A percentile compares a stretch with the other conserved stretches of the same genome.
These are phyloP conservation scores for Apiotrichum domesticum DNA, from an alignment of 1,284 basidiomycete species.

Conservation along the genomic window DNA sequence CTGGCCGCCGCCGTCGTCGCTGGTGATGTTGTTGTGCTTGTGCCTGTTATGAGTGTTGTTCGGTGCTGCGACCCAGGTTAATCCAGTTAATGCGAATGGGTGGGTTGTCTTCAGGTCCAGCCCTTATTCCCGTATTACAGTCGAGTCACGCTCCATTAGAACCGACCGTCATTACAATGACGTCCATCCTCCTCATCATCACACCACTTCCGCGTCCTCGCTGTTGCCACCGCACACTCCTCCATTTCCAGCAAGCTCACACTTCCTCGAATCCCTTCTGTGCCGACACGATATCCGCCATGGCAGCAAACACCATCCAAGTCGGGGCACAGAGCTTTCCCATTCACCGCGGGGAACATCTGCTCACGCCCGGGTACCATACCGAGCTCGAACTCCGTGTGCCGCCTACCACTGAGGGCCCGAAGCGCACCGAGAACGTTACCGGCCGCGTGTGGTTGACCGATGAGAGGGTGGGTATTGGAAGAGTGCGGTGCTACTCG, in stretches of 20 bases:
- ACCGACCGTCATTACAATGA: no score
- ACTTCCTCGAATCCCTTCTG: neutral
- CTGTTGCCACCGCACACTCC: neutral
- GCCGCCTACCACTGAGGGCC: conserved; percentile 38
- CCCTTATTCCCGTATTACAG: no score
- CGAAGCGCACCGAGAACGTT: conserved; percentile 31
- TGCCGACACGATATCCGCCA: neutral
- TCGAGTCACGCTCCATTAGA: no score
- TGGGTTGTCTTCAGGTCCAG: no score
- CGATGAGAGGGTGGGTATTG: conserved; percentile 31
- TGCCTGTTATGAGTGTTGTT: no score
- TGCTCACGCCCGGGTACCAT: conserved; percentile 25
- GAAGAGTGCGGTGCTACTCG: neutral
- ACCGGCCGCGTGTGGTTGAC: conserved; percentile 38
- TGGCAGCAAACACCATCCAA: conserved; percentile 15
- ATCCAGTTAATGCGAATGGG: no score
- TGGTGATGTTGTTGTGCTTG: no score
- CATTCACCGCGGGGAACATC: conserved; percentile 24
- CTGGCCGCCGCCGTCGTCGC: no score
- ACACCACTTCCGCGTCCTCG: no score
- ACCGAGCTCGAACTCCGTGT: conserved; percentile 35
- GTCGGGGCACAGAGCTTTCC: conserved; percentile 8
- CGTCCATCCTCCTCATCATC: no score
- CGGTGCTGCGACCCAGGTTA: no score
- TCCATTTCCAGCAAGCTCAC: neutral